Base-by-base conservation (phyloP, 768 basidiomycete genomes). In the Piloderma croceum region DNA sequence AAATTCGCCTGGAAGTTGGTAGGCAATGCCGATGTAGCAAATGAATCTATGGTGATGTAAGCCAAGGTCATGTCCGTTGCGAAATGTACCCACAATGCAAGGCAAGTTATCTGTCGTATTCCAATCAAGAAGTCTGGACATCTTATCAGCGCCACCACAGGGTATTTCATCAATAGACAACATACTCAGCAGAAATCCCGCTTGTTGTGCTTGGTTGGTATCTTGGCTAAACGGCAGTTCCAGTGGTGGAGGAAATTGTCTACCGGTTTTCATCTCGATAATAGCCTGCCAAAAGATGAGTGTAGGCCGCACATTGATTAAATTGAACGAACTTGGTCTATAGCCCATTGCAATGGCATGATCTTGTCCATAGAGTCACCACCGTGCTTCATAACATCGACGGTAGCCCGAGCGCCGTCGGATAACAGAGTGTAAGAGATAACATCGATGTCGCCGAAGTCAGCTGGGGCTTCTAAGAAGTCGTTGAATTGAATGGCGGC, bases 1-100 rank as follows among this genome's bases (percentile, higher is more conserved):
- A 32, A 83, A 73, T 6, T 80, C 70, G 3, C 84, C 87, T 10
- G 86, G 81, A 2, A 87, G 71, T 47, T 90, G 87, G 52, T 89
- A 88, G 0, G 78, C 69, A 31, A 89, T 81, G 18, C 85, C 85
- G 24, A 85, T 61, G 57, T 76, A 89, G 41, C 74, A 73, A 12
- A 88, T 61, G 50, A 86, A 88, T 20, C 81, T 83, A 37, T 1
- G n/a, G n/a, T n/a, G n/a, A n/a, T n/a, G n/a, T n/a, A n/a, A n/a
- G 25, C n/a, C n/a, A n/a, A n/a, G n/a, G n/a, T 27, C 17, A 36
- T 11, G 3, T 57, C 9, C 53, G 44, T 39, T 17, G 29, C 12
- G 10, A 12, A 11, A 20, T 12, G 31, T 0, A 61, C 77, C 50
- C 44, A 82, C 79, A 87, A 62, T 11, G 82, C 81, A 6, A 89